A percentile compares a stretch with the other conserved stretches of the same genome.
phyloP scores from a whole-genome alignment of 2,329 filamentous ascomycete species.

The Plectosphaerella sp. region DNA sequence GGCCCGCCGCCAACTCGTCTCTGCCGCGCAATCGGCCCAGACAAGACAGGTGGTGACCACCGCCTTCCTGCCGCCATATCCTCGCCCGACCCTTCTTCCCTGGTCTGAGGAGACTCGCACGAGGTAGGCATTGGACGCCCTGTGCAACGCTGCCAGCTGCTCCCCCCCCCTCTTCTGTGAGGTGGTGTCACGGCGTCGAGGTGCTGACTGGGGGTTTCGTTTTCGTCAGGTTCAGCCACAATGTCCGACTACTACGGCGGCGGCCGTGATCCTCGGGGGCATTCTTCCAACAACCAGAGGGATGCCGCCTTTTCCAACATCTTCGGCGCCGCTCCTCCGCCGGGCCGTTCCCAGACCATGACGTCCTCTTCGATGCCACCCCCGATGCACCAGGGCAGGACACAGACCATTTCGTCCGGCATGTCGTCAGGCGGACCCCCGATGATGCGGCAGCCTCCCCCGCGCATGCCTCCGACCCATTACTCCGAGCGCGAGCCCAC shows the following conservation, averaged over 20 bases:
- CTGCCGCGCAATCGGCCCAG: not conserved
- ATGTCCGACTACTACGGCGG: constrained; percentile 59
- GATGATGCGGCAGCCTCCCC: constrained; percentile 62
- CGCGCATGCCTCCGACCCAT: constrained; percentile 42
- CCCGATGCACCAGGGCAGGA: constrained; percentile 46
- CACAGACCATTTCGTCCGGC: constrained; percentile 66
- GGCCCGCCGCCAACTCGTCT: not conserved
- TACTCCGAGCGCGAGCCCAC: constrained; percentile 28
- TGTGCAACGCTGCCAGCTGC: not conserved
- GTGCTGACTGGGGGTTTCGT: constrained; percentile 7
- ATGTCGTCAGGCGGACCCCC: constrained; percentile 49
- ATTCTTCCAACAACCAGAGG: constrained; percentile 63
- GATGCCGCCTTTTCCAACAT: constrained; percentile 96
- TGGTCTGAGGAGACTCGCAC: not conserved
- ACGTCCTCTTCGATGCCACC: constrained; percentile 65
- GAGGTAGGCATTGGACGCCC: not conserved
- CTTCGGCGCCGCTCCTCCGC: constrained; percentile 81
- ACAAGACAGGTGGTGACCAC: not conserved
- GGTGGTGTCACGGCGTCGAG: constrained; percentile 2
- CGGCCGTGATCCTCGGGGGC: constrained; percentile 41
- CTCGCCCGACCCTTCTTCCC: not conserved
- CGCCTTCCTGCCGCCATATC: not conserved
- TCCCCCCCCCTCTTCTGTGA: constrained; percentile 9
- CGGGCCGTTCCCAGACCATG: constrained; percentile 94
- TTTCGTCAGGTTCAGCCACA: constrained; percentile 28